Evolutionary conservation across 2,329 filamentous ascomycete species (phyloP).

Genomic region (Akanthomyces uredinophilus): DNA sequence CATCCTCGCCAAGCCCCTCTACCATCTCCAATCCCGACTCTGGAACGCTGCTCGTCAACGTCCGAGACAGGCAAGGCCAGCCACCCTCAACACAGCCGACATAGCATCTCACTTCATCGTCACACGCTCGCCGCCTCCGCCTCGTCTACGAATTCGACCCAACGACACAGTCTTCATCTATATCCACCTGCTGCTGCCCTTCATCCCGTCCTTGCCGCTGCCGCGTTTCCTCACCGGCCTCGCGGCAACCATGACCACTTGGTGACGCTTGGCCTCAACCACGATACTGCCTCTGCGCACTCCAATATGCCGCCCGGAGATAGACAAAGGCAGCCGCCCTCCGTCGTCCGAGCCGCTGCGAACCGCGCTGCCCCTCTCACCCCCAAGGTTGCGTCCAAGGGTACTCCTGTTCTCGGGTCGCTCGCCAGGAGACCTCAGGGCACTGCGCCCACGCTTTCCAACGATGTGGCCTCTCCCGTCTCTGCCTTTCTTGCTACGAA

Average conservation of each 20-base stretch:
- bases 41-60: conserved; percentile 1
- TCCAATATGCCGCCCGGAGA: conserved; percentile 31
- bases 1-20: conserved; percentile 2
- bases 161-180: conserved; percentile 1
- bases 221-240: conserved; percentile 4
- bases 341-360: conserved; percentile 53
- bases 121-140: not conserved
- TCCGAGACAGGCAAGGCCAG: not conserved
- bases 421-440: conserved; percentile 31
- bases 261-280: conserved; percentile 4
- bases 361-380: conserved; percentile 42
- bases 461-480: conserved; percentile 46
- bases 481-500: conserved; percentile 58
- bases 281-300: conserved; percentile 9
- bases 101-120: not conserved
- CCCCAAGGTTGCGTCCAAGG: conserved; percentile 46
- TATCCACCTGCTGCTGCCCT: not conserved
- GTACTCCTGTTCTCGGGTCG: conserved; percentile 37
- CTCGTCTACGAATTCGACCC: not conserved
- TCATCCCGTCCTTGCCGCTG: conserved; percentile 1
- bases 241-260: conserved; percentile 8
- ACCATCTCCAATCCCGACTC: not conserved
- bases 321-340: conserved; percentile 62
- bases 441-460: conserved; percentile 18
- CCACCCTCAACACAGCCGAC: not conserved